Conservation (phyloP, 306 rosid genomes). For the Lotus japonicus region DNA sequence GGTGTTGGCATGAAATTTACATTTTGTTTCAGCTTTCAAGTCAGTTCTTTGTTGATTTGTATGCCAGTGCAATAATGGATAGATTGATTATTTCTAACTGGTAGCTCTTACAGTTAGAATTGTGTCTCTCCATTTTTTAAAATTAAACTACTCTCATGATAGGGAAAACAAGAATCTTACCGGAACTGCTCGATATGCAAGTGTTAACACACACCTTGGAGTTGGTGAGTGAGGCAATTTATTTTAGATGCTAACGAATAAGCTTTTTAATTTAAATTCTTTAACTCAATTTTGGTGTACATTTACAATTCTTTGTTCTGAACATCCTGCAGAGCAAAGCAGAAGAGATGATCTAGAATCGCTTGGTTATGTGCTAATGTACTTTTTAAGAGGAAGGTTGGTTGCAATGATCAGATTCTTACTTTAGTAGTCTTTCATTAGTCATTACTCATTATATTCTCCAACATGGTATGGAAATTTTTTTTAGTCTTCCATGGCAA, state of each 20-base stretch:
- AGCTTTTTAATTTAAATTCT: neutral
- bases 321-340: slow-evolving; percentile 78
- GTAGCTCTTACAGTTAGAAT: neutral
- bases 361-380: slow-evolving; percentile 97
- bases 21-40: neutral
- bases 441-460: neutral
- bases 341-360: slow-evolving; percentile 99
- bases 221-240: slow-evolving; percentile 60
- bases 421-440: neutral
- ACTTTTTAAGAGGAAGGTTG: slow-evolving; percentile 89
- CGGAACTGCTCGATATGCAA: slow-evolving; percentile 99
- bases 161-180: slow-evolving; percentile 99
- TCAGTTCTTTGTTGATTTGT: neutral
- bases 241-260: slow-evolving; percentile 9
- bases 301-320: neutral
- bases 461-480: neutral
- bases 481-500: slow-evolving; percentile 97
- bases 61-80: neutral
- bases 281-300: neutral
- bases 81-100: neutral
- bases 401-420: neutral
- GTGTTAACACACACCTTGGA: slow-evolving; percentile 98
- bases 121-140: neutral
- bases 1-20: neutral
- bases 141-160: slow-evolving; percentile 6